phyloP scores from a whole-genome alignment of 768 basidiomycete genomes.

The Lentinula raphanica region DNA sequence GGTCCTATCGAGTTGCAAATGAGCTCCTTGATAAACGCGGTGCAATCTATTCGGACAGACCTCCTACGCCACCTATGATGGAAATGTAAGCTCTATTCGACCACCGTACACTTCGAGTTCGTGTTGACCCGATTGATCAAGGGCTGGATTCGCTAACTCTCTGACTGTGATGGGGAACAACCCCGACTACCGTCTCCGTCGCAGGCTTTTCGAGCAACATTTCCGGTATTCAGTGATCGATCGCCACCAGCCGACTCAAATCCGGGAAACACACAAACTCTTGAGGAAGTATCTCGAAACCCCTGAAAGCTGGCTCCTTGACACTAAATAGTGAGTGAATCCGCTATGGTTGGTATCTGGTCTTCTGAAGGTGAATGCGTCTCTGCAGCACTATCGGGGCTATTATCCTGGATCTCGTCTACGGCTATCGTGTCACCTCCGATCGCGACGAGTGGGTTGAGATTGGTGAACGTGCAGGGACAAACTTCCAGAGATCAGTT shows the following conservation, averaged over 20 bases:
- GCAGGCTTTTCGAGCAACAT: neutral
- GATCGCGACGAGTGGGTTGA: constrained; percentile 1
- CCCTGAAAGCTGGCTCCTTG: neutral
- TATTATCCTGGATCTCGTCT: neutral
- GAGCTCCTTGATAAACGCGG: neutral
- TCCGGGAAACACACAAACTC: neutral
- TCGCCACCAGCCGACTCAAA: neutral
- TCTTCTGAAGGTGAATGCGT: too few species aligned
- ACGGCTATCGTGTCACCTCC: neutral
- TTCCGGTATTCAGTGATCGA: neutral
- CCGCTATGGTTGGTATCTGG: too few species aligned
- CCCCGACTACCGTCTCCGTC: neutral
- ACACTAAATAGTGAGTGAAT: neutral
- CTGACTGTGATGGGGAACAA: neutral
- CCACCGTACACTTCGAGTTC: neutral
- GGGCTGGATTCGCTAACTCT: neutral
- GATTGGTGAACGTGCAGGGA: neutral
- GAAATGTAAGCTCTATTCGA: neutral
- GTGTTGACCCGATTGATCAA: too few species aligned
- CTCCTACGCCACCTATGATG: neutral
- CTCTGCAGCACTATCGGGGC: neutral
- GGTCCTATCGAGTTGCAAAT: neutral
- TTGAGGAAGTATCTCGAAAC: neutral
- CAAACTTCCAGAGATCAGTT: neutral
- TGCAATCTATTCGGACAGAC: constrained; percentile 1